Evolutionary conservation across 148 eudicot species (phyloP), one percentile per base, ranked within the genome.

Genomic region (Tetragonia tetragonoides): DNA sequence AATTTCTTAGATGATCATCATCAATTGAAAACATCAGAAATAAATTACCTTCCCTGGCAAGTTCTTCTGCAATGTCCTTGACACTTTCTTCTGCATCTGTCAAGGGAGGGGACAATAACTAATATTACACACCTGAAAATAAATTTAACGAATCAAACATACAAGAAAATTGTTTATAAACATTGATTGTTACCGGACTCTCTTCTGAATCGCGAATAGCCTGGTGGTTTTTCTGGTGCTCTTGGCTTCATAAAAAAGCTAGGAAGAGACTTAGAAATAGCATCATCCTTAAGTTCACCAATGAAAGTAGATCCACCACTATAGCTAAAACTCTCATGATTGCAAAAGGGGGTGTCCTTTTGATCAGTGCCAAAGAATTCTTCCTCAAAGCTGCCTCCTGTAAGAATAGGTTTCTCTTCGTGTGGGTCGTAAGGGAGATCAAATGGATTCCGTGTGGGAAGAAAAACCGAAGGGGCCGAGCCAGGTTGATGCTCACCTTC

Each of bases 341-440:
- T 87, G 69, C 85, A 75, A 24, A 79, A 85, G 47, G 53, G 39
- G 46, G 65, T n/a, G 8, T 87, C 90, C 77, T 85, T 88, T 69
- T 74, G 85, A 1, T 78, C 82, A 82, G 74, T 57, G n/a, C 20
- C 67, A 39, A 83, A 68, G 34, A 90, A 85, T 59, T 93, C 97
- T 24, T 89, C 89, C 41, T 80, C 80, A 73, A 88, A 90, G 77
- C 87, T 82, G 14, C 87, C 99, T n/a, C 90, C 96, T 15, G 84
- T 84, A 10, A 91, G 89, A 78, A 85, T 70, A 23, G 97, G 95
- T 77, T 87, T 95, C 70, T 95, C 99, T 68, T 95, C 97, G 10
- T 81, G 83, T 28, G 97, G 89, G 23, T 89, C 97, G 77, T 93
- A 95, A 44, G 97, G 97, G 64, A 93, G 81, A 78, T 95, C 99